A percentile compares a stretch with the other conserved stretches of the same genome.
These are phyloP conservation scores for Ogataea thermomethanolica DNA, from an alignment of 805 yeast genomes.

Conservation along the genomic window DNA sequence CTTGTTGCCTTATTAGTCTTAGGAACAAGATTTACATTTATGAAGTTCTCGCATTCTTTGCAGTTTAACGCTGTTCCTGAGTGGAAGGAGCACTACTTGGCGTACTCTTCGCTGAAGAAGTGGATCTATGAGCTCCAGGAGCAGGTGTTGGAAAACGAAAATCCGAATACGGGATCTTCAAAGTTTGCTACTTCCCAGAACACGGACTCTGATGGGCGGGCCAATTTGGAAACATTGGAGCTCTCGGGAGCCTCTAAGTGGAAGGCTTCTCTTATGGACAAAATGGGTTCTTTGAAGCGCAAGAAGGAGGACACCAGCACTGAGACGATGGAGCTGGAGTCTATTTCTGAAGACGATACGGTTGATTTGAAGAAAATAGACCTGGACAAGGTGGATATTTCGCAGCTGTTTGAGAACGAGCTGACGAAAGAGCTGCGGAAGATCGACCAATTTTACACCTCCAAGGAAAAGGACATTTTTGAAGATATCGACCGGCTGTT, in stretches of 20 bases:
- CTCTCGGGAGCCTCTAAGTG: constrained; percentile 10
- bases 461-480: constrained; percentile 45
- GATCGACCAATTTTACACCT: constrained; percentile 49
- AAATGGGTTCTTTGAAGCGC: constrained; percentile 15
- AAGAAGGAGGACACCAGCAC: constrained; percentile 11
- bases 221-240: constrained; percentile 16
- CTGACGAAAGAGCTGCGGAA: constrained; percentile 48
- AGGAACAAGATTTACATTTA: constrained; percentile 16
- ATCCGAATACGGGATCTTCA: constrained; percentile 18
- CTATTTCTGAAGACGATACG: constrained; percentile 5
- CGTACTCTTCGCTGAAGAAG: constrained; percentile 51
- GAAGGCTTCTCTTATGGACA: constrained; percentile 16
- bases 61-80: constrained; percentile 54
- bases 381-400: constrained; percentile 32
- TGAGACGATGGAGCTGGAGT: constrained; percentile 21
- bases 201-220: constrained; percentile 14
- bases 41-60: constrained; percentile 50
- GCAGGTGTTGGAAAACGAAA: constrained; percentile 16
- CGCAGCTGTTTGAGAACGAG: constrained; percentile 43
- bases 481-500: constrained; percentile 43
- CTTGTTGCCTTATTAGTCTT: constrained; percentile 3
- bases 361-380: constrained; percentile 19
- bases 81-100: constrained; percentile 45
- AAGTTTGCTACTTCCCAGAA: constrained; percentile 12
- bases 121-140: constrained; percentile 53